Base-by-base conservation (phyloP, 768 basidiomycete species). In the Lactarius sp. region DNA sequence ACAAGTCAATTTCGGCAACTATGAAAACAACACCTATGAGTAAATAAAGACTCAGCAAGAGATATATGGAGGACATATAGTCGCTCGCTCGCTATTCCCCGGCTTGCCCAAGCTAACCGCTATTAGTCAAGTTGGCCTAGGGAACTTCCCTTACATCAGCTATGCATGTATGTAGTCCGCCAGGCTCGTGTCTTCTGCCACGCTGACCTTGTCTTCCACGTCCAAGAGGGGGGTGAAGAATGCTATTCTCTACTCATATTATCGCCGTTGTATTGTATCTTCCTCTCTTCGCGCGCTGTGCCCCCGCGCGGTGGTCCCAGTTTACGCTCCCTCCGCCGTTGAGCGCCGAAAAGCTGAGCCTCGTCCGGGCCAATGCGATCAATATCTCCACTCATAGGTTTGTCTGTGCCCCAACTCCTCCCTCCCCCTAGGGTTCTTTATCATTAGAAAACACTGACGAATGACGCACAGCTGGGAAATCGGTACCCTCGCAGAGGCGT, bases 401-500 rank as follows among this genome's bases (percentile, higher is more conserved):
- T 36, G 58, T 37, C 46, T 8, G 27, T n/a, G n/a, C 9, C 13
- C 46, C 8, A 44, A 9, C 39, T 8, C 20, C 27, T 47, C 16
- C 46, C 34, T 22, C 41, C 37, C 18, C n/a, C 16, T 5, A 18
- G 16, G 16, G 18, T 18, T 16, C 4, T 44, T 44, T 53, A 7
- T n/a, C 46, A 34, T 3, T 18, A 7, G 13, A 13, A 54, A 22
- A 12, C n/a, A 13, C 12, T 60, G 39, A 64, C 44, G 33, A 9
- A 41, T 31, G 12, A 20, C 7, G 1, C 20, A n/a, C 68, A 85
- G 83, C 63, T 86, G 85, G 85, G 84, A 85, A 67, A 68, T 82
- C 46, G 85, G 85, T 12, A 81, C 79, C 27, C 77, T 79, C 37
- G 75, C 81, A 20, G 78, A 86, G 69, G 81, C 84, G 22, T 68